phyloP scores from a whole-genome alignment of 352 stramenopile species.

The Phytophthora foliorum region DNA sequence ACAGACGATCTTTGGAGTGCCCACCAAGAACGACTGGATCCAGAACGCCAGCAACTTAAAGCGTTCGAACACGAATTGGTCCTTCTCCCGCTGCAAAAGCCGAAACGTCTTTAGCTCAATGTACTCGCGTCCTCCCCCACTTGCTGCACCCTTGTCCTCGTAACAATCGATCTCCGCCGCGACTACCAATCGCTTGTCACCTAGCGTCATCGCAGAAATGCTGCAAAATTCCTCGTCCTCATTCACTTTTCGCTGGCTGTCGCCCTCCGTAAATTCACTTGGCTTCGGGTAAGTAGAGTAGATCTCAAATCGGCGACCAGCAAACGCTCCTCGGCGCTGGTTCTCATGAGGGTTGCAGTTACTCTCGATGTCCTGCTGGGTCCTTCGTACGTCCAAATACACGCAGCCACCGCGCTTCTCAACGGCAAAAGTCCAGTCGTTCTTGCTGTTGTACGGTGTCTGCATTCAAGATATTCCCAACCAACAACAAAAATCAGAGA shows the following conservation, averaged over 20 bases:
- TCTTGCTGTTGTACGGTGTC: conserved; percentile 87
- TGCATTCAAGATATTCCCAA: conserved; percentile 27
- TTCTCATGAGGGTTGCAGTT: conserved; percentile 58
- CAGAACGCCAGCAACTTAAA: conserved; percentile 88
- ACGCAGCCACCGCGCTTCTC: conserved; percentile 69
- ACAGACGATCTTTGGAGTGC: conserved; percentile 75
- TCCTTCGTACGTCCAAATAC: conserved; percentile 72
- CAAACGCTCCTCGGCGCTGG: conserved; percentile 68
- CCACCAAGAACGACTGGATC: conserved; percentile 87
- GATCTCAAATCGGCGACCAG: conserved; percentile 79
- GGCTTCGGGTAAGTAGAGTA: conserved; percentile 46
- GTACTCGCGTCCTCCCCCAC: conserved; percentile 38
- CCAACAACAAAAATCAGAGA: conserved; percentile 7
- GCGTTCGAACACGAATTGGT: conserved; percentile 78
- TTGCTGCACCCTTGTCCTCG: conserved; percentile 27
- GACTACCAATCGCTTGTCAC: conserved; percentile 61
- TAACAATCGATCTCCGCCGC: conserved; percentile 77
- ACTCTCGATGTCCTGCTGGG: conserved; percentile 51
- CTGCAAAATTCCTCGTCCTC: conserved; percentile 81
- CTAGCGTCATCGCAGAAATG: conserved; percentile 65
- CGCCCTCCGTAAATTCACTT: not conserved
- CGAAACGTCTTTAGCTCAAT: conserved; percentile 83
- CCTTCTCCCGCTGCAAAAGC: conserved; percentile 63
- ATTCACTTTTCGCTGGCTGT: conserved; percentile 47
- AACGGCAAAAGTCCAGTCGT: conserved; percentile 62